Evolutionary conservation across 2,329 filamentous ascomycete species (phyloP).

Genomic region (Aspergillus hortae): DNA sequence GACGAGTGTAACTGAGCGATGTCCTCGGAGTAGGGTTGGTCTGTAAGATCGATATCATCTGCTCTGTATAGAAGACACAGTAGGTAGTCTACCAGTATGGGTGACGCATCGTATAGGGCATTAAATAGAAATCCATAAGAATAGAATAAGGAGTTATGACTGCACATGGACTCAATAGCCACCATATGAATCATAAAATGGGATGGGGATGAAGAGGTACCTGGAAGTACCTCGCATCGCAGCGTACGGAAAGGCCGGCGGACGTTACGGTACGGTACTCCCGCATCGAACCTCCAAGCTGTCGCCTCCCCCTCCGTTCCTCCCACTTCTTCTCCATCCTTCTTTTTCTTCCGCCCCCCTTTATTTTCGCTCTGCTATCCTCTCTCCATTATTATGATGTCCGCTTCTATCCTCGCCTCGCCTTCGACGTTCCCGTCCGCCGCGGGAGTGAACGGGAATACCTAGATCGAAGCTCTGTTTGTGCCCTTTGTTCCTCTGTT

Average conservation of each 20-base stretch:
- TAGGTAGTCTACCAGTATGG: too few relatives aligned
- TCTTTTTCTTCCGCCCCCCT: constrained; percentile 15
- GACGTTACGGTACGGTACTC: constrained; percentile 1
- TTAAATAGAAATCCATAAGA: too few relatives aligned
- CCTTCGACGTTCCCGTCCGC: constrained; percentile 38
- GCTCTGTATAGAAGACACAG: too few relatives aligned
- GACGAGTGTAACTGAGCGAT: too few relatives aligned
- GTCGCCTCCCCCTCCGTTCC: constrained; percentile 18
- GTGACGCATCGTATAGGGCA: too few relatives aligned
- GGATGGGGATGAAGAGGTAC: not conserved
- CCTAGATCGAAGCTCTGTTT: constrained; percentile 23
- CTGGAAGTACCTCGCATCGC: not conserved
- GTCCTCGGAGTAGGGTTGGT: too few relatives aligned
- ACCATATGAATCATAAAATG: too few relatives aligned
- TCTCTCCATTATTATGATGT: constrained; percentile 34
- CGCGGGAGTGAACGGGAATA: constrained; percentile 45
- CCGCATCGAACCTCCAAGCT: constrained; percentile 7
- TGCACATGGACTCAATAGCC: too few relatives aligned
- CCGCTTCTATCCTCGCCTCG: constrained; percentile 28
- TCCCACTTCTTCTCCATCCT: constrained; percentile 13
- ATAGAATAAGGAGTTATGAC: too few relatives aligned
- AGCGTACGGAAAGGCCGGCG: not conserved
- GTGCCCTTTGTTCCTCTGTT: constrained; percentile 12
- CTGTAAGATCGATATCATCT: too few relatives aligned
- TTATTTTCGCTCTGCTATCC: constrained; percentile 17